phyloP scores from a whole-genome alignment of 2,329 filamentous ascomycete species.

The Bipolaris oryzae region DNA sequence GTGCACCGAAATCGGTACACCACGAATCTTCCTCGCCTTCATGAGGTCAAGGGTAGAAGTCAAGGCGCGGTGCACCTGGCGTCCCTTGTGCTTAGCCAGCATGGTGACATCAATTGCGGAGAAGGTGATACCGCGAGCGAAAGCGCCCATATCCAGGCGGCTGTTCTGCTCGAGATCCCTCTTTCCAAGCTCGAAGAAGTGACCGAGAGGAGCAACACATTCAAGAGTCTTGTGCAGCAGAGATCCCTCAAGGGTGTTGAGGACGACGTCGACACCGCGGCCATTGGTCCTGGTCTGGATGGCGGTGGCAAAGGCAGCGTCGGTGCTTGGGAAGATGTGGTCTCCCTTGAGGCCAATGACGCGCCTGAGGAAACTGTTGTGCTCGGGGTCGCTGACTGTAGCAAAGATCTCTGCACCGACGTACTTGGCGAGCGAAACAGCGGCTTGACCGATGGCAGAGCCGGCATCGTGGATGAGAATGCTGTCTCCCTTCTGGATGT shows the following conservation, averaged over 20 bases:
- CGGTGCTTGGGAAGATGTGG: slow-evolving; percentile 42
- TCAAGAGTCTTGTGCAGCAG: slow-evolving; percentile 49
- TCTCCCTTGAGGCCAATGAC: slow-evolving; percentile 25
- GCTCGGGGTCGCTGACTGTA: slow-evolving; percentile 24
- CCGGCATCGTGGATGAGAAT: not conserved
- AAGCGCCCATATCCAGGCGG: slow-evolving; percentile 7
- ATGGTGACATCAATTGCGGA: not conserved
- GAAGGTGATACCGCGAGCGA: not conserved
- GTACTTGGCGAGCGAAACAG: not conserved
- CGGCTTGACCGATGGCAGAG: not conserved
- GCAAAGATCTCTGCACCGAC: slow-evolving; percentile 26
- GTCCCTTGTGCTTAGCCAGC: not conserved
- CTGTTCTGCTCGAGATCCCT: slow-evolving; percentile 21
- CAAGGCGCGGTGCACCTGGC: not conserved
- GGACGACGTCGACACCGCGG: slow-evolving; percentile 44
- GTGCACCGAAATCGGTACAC: not conserved
- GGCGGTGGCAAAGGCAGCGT: slow-evolving; percentile 28
- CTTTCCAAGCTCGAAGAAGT: slow-evolving; percentile 30
- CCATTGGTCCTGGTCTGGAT: slow-evolving; percentile 34
- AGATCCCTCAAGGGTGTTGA: slow-evolving; percentile 40
- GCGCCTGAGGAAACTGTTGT: slow-evolving; percentile 23
- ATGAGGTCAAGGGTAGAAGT: not conserved
- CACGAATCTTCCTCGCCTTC: not conserved
- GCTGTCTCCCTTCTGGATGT: not conserved
- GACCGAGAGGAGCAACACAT: slow-evolving; percentile 48